phyloP scores from a whole-genome alignment of 2,329 filamentous ascomycete species.

The Aureobasidium musti region DNA sequence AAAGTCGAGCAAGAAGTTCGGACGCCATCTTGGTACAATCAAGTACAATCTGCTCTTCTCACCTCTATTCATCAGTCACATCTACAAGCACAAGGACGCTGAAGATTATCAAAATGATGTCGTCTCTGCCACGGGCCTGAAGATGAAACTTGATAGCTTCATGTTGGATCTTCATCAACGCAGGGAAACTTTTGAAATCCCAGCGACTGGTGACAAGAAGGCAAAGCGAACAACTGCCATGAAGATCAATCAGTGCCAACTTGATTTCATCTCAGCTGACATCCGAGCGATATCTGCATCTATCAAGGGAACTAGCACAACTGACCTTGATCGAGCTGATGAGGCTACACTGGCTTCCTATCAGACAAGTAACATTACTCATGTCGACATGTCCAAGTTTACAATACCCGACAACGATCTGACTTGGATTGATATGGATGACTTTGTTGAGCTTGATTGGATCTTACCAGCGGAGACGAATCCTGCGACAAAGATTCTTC shows the following conservation, averaged over 20 bases:
- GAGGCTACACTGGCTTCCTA: constrained; percentile 63
- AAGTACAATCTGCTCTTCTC: constrained; percentile 95
- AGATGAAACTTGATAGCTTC: constrained; percentile 93
- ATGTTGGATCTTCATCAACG: constrained; percentile 96
- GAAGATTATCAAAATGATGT: constrained; percentile 78
- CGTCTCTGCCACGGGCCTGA: constrained; percentile 92
- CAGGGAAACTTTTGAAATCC: constrained; percentile 84
- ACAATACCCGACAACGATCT: constrained; percentile 94
- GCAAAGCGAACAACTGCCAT: constrained; percentile 85
- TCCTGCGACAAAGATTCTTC: constrained; percentile 90
- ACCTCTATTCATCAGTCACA: constrained; percentile 90
- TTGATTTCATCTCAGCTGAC: constrained; percentile 89
- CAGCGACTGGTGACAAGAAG: constrained; percentile 65
- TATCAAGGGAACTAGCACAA: constrained; percentile 75
- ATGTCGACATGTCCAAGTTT: constrained; percentile 74
- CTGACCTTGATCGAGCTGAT: constrained; percentile 68
- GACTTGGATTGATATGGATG: constrained; percentile 99
- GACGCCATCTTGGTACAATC: constrained; percentile 93
- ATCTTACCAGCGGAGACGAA: constrained; percentile 86
- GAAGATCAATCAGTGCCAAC: constrained; percentile 91
- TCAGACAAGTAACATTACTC: constrained; percentile 43
- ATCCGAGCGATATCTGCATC: constrained; percentile 90
- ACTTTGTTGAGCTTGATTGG: constrained; percentile 98
- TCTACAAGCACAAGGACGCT: constrained; percentile 97
- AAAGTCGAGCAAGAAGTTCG: constrained; percentile 98